Conservation (phyloP, 2,329 filamentous ascomycete species). For the Pseudohalonectria lignicola region DNA sequence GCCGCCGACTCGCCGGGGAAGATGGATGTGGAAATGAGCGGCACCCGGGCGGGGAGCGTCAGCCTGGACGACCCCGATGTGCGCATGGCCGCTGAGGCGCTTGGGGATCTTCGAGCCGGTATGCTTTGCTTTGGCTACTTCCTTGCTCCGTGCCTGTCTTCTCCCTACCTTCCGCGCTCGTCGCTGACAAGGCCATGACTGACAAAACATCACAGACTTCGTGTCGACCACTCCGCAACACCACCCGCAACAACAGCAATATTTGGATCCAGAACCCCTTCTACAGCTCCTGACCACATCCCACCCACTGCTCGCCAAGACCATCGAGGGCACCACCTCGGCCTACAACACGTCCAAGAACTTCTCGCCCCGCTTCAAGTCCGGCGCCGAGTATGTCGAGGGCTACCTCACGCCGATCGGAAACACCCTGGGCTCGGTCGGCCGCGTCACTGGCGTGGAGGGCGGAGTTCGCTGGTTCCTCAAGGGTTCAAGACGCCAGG, state of each 20-base stretch:
- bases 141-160: neutral
- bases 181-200: too few species aligned
- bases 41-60: slow-evolving; percentile 36
- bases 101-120: slow-evolving; percentile 67
- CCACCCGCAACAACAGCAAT: slow-evolving; percentile 10
- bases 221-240: slow-evolving; percentile 44
- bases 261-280: slow-evolving; percentile 53
- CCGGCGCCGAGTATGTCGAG: slow-evolving; percentile 85
- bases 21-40: slow-evolving; percentile 36
- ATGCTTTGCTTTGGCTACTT: slow-evolving; percentile 16
- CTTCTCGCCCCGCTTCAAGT: slow-evolving; percentile 79
- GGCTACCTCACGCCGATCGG: slow-evolving; percentile 77
- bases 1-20: slow-evolving; percentile 30
- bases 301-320: slow-evolving; percentile 75
- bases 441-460: slow-evolving; percentile 79
- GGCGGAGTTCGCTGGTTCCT: slow-evolving; percentile 79
- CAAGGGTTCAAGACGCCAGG: slow-evolving; percentile 10
- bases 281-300: slow-evolving; percentile 79
- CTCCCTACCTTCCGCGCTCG: too few species aligned
- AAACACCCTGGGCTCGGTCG: slow-evolving; percentile 75
- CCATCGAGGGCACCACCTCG: slow-evolving; percentile 73
- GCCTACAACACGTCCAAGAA: slow-evolving; percentile 84
- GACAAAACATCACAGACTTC: slow-evolving; percentile 39
- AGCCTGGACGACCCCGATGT: slow-evolving; percentile 58
- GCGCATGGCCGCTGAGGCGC: slow-evolving; percentile 60